These are phyloP conservation scores for Xylaria sp. DNA, from an alignment of 2,329 filamentous ascomycete species.

Conservation along the genomic window DNA sequence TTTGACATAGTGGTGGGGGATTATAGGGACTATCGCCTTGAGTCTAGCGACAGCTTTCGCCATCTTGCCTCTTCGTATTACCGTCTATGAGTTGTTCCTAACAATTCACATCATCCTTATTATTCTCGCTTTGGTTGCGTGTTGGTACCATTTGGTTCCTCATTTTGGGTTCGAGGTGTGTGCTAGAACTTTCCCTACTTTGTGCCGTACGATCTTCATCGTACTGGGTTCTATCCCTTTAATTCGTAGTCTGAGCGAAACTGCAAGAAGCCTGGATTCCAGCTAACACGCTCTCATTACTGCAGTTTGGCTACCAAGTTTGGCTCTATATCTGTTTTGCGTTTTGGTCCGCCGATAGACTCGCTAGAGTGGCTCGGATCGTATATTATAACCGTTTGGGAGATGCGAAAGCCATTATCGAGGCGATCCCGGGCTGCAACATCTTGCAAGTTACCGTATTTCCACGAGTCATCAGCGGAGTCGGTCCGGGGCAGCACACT, in stretches of 20 bases:
- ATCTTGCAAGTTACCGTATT: constrained; percentile 39
- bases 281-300: not conserved
- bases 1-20: constrained; percentile 42
- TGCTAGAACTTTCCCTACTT: not conserved
- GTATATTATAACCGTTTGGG: constrained; percentile 39
- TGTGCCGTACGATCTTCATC: not conserved
- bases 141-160: constrained; percentile 43
- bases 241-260: not conserved
- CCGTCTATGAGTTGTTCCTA: constrained; percentile 48
- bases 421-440: constrained; percentile 33
- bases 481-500: constrained; percentile 38
- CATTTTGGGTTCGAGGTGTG: constrained; percentile 39
- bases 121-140: constrained; percentile 44
- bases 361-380: constrained; percentile 38
- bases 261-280: too few species aligned
- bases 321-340: constrained; percentile 45
- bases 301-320: constrained; percentile 43
- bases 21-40: constrained; percentile 44
- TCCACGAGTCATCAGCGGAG: constrained; percentile 16
- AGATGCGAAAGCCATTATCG: constrained; percentile 28
- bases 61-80: constrained; percentile 45
- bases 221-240: not conserved
- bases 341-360: constrained; percentile 43
- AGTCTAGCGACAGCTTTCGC: constrained; percentile 43
- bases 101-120: constrained; percentile 46